Evolutionary conservation across 1,284 basidiomycete species (phyloP).

Genomic region (Trichosporon sp.): DNA sequence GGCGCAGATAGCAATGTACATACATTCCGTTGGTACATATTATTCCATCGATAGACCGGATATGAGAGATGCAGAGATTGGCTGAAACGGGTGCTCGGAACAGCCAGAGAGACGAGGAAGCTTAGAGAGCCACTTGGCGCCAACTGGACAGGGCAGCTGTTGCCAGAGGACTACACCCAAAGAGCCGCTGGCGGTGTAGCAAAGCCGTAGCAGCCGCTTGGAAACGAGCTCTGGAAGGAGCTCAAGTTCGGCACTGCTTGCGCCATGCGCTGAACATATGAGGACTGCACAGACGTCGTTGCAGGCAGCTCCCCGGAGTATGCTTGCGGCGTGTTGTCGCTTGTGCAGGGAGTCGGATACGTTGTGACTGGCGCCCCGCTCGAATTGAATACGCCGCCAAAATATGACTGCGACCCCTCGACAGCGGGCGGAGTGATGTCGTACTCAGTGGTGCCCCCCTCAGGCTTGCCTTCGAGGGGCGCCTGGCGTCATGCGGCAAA

Average conservation of each 20-base stretch:
- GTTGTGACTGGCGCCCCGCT: not conserved
- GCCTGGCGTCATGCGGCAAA: conserved; percentile 15
- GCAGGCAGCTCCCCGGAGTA: not conserved
- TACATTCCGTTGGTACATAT: too few species aligned
- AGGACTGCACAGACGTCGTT: too few species aligned
- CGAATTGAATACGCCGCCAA: not conserved
- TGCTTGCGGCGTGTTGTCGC: not conserved
- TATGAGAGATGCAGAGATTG: too few species aligned
- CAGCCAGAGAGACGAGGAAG: too few species aligned
- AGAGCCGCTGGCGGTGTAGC: not conserved
- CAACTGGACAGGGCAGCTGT: too few species aligned
- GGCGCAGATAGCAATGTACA: too few species aligned
- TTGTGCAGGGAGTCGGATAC: not conserved
- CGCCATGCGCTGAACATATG: not conserved
- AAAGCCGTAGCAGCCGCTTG: not conserved
- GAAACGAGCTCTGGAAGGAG: not conserved
- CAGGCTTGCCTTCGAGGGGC: not conserved
- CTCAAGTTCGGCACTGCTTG: not conserved
- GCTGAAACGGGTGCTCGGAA: too few species aligned
- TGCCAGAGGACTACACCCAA: not conserved
- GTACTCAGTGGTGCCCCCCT: not conserved
- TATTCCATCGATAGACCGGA: too few species aligned
- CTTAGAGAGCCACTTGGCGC: too few species aligned
- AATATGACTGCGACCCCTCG: not conserved
- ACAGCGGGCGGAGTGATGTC: not conserved